Conservation (phyloP, 768 basidiomycete species). For the Phlebiopsis gigantea region DNA sequence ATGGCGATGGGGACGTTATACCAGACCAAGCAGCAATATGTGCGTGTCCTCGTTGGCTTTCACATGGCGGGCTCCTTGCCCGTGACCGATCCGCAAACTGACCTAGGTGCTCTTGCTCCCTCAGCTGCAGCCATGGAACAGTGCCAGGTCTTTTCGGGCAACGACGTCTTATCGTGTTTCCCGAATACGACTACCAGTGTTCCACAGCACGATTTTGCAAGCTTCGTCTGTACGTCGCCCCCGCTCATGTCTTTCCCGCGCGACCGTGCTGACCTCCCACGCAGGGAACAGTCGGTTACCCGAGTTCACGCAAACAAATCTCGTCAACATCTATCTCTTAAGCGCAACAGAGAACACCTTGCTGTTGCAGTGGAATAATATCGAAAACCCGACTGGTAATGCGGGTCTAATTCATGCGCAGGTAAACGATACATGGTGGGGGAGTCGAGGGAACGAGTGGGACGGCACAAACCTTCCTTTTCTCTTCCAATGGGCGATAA, state of each 20-base stretch:
- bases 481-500: constrained; percentile 77
- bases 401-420: constrained; percentile 49
- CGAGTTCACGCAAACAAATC: constrained; percentile 52
- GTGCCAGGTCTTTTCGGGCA: constrained; percentile 58
- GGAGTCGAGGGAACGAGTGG: constrained; percentile 40
- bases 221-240: constrained; percentile 72
- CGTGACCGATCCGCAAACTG: constrained; percentile 1
- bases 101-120: constrained; percentile 2
- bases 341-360: constrained; percentile 61
- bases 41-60: constrained; percentile 8
- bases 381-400: constrained; percentile 42
- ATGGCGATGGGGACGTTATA: constrained; percentile 7
- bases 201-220: constrained; percentile 69
- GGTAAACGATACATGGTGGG: constrained; percentile 69
- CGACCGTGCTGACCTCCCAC: constrained; percentile 14
- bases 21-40: constrained; percentile 18
- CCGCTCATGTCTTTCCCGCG: constrained; percentile 13
- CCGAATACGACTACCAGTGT: constrained; percentile 52
- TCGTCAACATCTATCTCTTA: constrained; percentile 74
- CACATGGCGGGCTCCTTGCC: neutral
- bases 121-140: constrained; percentile 34
- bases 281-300: constrained; percentile 76
- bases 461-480: constrained; percentile 50
- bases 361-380: constrained; percentile 33
- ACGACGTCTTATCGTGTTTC: constrained; percentile 74